phyloP scores from a whole-genome alignment of 2,329 filamentous ascomycete genomes.

The Cladosporium halotolerans region DNA sequence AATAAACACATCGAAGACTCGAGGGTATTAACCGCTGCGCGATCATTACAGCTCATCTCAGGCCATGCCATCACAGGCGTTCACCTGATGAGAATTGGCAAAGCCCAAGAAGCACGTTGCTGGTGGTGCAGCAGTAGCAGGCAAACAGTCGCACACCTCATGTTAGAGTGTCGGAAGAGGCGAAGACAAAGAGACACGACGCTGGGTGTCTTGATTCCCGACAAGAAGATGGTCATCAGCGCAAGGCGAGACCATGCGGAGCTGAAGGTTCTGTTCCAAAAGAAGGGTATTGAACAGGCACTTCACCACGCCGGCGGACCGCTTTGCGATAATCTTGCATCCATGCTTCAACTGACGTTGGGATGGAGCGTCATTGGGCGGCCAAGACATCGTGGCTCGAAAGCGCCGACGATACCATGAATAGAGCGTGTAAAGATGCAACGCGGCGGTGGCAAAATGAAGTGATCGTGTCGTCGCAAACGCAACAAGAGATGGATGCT shows the following conservation, averaged over 20 bases:
- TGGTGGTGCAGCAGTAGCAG: background rate
- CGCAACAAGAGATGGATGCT: slow-evolving; percentile 5
- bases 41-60: slow-evolving; percentile 1
- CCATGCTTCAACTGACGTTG: background rate
- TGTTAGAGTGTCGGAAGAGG: background rate
- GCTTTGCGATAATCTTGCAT: background rate
- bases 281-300: background rate
- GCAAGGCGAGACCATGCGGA: background rate
- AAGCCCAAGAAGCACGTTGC: background rate
- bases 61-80: slow-evolving; percentile 2
- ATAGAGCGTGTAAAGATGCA: slow-evolving; percentile 5
- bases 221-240: too few relatives aligned
- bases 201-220: background rate
- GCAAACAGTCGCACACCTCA: background rate
- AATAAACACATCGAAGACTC: slow-evolving; percentile 1
- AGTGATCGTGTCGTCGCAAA: background rate
- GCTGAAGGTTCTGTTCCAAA: background rate
- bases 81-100: slow-evolving; percentile 3
- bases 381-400: background rate
- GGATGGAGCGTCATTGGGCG: background rate
- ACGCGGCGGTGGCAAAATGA: background rate
- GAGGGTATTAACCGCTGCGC: background rate
- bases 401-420: slow-evolving; percentile 5
- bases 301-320: background rate
- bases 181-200: background rate